Conservation (phyloP, 2,329 filamentous ascomycete genomes). For the Ascochyta fabae region DNA sequence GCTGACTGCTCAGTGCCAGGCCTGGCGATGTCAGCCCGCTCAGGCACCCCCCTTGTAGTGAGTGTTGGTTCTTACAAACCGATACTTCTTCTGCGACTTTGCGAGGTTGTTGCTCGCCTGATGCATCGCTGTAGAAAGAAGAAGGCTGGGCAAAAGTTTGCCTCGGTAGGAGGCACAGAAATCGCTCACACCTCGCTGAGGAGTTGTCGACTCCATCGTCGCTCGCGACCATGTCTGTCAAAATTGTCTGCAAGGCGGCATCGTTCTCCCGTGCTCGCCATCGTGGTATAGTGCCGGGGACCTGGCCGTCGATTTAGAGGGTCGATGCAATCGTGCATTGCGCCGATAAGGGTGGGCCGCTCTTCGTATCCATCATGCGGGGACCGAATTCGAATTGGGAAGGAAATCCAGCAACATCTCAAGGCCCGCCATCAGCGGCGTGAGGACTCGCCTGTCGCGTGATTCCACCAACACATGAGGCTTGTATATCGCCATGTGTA, state of each 20-base stretch:
- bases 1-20: no score
- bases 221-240: not conserved
- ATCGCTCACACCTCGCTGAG: not conserved
- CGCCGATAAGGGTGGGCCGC: constrained; percentile 19
- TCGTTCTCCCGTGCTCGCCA: constrained; percentile 4
- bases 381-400: constrained; percentile 1
- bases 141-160: not conserved
- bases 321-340: not conserved
- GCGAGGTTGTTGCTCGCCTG: not conserved
- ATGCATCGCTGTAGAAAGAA: not conserved
- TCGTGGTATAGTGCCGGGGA: constrained; percentile 1
- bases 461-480: constrained; percentile 5
- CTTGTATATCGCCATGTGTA: constrained; percentile 2
- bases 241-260: not conserved
- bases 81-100: constrained; percentile 7
- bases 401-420: not conserved
- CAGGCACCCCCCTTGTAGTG: not conserved
- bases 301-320: not conserved
- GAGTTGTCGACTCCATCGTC: not conserved
- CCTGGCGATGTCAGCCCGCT: no score
- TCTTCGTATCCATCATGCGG: constrained; percentile 6
- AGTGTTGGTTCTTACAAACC: constrained; percentile 15
- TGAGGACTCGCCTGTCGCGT: not conserved
- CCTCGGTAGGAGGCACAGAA: not conserved
- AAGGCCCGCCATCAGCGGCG: constrained; percentile 5